Base-by-base conservation (phyloP, 179 eudicot genomes). In the Vitellaria paradoxa region DNA sequence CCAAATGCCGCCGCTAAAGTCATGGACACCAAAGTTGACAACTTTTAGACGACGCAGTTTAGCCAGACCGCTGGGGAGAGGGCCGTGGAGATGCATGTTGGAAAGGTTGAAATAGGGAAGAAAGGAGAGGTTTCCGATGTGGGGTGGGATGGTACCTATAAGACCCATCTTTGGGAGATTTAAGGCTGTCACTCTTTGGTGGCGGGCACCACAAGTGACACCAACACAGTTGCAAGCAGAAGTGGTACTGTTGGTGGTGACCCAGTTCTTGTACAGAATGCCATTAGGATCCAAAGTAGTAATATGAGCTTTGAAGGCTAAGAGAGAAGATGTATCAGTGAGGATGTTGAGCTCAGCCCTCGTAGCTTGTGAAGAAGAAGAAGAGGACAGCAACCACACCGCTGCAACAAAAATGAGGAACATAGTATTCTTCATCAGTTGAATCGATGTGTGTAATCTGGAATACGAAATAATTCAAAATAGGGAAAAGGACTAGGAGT, bases 61-160 rank as follows among this genome's bases (percentile, higher is more conserved):
- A 14, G 45, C 68, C 18, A 65, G 3, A 17, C 24, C 68, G 12
- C 40, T 26, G 14, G 68, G 68, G 6, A 65, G 46, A 26, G 10
- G 68, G 10, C 68, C 68, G 8, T 24, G 45, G 24, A 65, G 24
- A 65, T 5, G 4, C 18, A 24, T 65, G 68, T 37, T 24, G 45
- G 9, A 3, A 37, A 65, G 10, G 68, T 26, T 37, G 17, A 65
- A 65, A 5, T 9, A 18, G 3, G 24, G 0, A 9, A 65, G 68
- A 37, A 65, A 65, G 10, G 68, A 65, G 68, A 65, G 68, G 46
- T 65, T 65, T 13, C 68, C 68, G n/a, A n/a, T n/a, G n/a, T n/a
- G n/a, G n/a, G n/a, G n/a, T n/a, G n/a, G n/a, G n/a, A n/a, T n/a
- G n/a, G 40, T 65, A 17, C 68, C 68, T 65, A 7, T 5, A 11